A percentile compares a stretch with the other conserved stretches of the same genome.
Evolutionary conservation across 257 asterid genomes (phyloP).

Genomic region (Penstemon eatonii): DNA sequence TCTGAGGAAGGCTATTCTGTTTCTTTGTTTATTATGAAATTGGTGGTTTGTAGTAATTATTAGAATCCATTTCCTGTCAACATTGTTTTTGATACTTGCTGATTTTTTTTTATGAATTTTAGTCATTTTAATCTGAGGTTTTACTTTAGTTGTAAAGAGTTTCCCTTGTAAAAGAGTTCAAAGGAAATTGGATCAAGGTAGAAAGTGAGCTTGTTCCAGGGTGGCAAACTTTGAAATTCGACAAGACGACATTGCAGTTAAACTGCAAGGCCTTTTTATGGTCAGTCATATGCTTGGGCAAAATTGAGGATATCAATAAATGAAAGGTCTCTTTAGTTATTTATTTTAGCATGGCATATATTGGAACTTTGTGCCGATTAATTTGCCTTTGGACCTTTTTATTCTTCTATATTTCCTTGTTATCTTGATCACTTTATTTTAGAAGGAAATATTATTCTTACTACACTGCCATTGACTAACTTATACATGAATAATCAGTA

Average conservation of each 20-base stretch:
- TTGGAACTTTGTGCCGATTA: neutral
- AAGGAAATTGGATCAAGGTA: neutral
- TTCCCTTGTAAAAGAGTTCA: neutral
- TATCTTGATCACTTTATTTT: neutral
- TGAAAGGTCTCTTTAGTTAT: neutral
- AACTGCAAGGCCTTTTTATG: neutral
- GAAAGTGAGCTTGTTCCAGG: neutral
- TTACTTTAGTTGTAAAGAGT: neutral
- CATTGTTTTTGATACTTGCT: neutral
- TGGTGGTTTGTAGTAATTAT: neutral
- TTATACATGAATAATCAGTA: neutral
- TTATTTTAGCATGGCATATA: neutral
- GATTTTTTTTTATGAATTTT: neutral
- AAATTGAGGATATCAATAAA: neutral
- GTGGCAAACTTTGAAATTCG: neutral
- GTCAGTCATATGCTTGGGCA: neutral
- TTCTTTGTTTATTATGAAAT: conserved; percentile 1
- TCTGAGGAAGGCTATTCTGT: neutral
- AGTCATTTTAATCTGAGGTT: neutral
- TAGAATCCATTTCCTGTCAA: neutral
- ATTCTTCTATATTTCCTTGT: neutral
- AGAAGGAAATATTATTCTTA: neutral
- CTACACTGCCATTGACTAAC: neutral
- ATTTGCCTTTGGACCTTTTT: neutral
- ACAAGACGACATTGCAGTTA: neutral